Percentiles rank a stretch among this genome's conserved stretches.
phyloP scores from a whole-genome alignment of 1,139 yeast species.

The Hansenula anomala region DNA sequence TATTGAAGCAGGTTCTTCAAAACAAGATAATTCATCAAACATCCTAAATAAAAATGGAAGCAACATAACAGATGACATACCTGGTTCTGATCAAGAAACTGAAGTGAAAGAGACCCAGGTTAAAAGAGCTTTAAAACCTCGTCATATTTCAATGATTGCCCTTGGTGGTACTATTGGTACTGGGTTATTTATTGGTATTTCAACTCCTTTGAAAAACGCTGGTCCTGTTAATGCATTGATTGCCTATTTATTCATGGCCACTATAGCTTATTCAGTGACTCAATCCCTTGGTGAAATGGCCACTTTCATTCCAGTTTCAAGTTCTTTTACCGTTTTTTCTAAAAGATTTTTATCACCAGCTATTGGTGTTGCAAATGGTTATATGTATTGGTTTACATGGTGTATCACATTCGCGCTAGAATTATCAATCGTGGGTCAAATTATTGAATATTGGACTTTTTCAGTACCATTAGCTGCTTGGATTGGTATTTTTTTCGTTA shows the following conservation, averaged over 20 bases:
- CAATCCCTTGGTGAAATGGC: constrained; percentile 80
- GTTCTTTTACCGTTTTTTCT: constrained; percentile 55
- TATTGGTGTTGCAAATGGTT: constrained; percentile 76
- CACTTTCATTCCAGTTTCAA: constrained; percentile 67
- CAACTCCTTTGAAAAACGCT: constrained; percentile 42
- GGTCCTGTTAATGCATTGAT: constrained; percentile 69
- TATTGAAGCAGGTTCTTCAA: not conserved
- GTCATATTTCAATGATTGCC: constrained; percentile 63
- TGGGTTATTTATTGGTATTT: constrained; percentile 57
- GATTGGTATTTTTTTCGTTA: constrained; percentile 55
- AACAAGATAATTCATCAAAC: not conserved
- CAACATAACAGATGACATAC: too few species aligned
- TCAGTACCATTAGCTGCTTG: constrained; percentile 64
- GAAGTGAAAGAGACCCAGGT: constrained; percentile 33
- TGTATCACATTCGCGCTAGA: constrained; percentile 82
- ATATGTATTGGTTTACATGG: constrained; percentile 87
- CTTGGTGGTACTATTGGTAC: constrained; percentile 72
- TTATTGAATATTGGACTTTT: constrained; percentile 70
- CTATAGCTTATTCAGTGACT: constrained; percentile 60
- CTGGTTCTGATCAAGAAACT: too few species aligned
- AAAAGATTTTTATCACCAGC: constrained; percentile 66
- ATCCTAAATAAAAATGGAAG: too few species aligned
- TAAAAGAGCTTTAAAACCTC: constrained; percentile 47
- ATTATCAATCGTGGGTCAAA: constrained; percentile 73
- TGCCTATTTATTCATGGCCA: constrained; percentile 61